Evolutionary conservation across 2,329 filamentous ascomycete species (phyloP), one percentile per base, ranked within the genome.

Genomic region (Xylariales sp.): DNA sequence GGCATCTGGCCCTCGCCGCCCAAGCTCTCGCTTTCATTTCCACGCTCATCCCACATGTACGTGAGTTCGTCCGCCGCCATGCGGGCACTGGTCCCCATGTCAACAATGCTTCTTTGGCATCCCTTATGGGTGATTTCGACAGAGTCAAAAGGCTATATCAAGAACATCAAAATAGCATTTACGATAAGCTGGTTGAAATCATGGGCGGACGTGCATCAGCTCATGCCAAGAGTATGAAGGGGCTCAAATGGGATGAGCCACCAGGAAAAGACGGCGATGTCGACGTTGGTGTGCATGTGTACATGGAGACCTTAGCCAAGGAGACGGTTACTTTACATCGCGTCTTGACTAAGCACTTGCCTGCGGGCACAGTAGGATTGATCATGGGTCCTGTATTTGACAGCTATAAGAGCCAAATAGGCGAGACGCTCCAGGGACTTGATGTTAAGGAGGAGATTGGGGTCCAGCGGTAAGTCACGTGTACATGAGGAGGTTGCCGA

Each of bases 141-240:
- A 91, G 88, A 61, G 82, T 93, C 40, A 84, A 86, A 50, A 77
- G 88, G 15, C 68, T 90, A 7, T 83, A 86, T 51, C 88, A 95
- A 57, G 90, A 96, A 58, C 90, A 96, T 57, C 89, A 95, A 58
- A 82, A 83, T 48, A 89, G 79, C 46, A 95, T 96, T 45, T 88
- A 93, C 59, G 88, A 95, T 56, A 96, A 96, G 60, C 70, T 96
- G 1, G 86, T 95, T 14, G 88, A 95, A 50, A 95, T 96, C 38
- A 94, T 96, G 86, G 84, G 82, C 42, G 80, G 80, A 2, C 80
- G 89, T 4, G 87, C 88, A 1, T 69, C 78, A 4, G 69, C 82
- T 5, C 88, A 91, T 55, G 82, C 88, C 28, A 84, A 82, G 56
- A 77, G 80, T 18, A 82, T 95, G 70, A 83, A 78, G 57, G 76